These are phyloP conservation scores for Russula griseocarnosa DNA, from an alignment of 768 basidiomycete species.

Conservation along the genomic window DNA sequence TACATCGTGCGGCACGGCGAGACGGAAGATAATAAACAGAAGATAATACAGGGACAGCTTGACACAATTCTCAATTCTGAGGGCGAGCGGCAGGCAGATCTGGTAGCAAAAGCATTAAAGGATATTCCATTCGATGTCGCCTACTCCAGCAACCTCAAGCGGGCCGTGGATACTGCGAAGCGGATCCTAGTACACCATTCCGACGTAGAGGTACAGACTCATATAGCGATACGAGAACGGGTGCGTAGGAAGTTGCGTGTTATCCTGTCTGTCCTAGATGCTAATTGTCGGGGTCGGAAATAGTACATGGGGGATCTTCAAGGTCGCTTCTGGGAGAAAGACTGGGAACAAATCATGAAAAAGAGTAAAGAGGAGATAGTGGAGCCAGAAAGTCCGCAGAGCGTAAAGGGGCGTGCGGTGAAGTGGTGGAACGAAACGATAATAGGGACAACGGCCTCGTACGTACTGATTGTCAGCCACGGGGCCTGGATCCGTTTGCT, in stretches of 20 bases:
- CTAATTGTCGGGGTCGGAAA: background rate
- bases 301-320: slow-evolving; percentile 63
- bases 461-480: slow-evolving; percentile 59
- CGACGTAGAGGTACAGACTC: slow-evolving; percentile 41
- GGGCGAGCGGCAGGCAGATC: slow-evolving; percentile 56
- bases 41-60: slow-evolving; percentile 71
- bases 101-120: slow-evolving; percentile 52
- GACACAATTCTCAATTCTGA: slow-evolving; percentile 62
- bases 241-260: slow-evolving; percentile 39
- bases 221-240: slow-evolving; percentile 57
- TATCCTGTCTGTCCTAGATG: background rate
- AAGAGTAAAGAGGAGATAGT: slow-evolving; percentile 16
- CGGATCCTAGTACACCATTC: slow-evolving; percentile 55
- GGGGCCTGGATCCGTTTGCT: slow-evolving; percentile 59
- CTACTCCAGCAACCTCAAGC: slow-evolving; percentile 65
- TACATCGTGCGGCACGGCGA: slow-evolving; percentile 78
- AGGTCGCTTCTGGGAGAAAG: slow-evolving; percentile 37
- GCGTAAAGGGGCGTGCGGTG: slow-evolving; percentile 41
- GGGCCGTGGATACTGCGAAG: slow-evolving; percentile 72
- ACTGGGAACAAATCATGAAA: background rate
- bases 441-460: slow-evolving; percentile 23
- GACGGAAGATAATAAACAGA: slow-evolving; percentile 60
- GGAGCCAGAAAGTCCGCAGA: slow-evolving; percentile 25
- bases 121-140: slow-evolving; percentile 53
- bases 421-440: slow-evolving; percentile 60